Percentiles rank a stretch among this genome's conserved stretches.
phyloP scores from a whole-genome alignment of 1,139 yeast genomes.

The Kurtzmaniella natalensis region DNA sequence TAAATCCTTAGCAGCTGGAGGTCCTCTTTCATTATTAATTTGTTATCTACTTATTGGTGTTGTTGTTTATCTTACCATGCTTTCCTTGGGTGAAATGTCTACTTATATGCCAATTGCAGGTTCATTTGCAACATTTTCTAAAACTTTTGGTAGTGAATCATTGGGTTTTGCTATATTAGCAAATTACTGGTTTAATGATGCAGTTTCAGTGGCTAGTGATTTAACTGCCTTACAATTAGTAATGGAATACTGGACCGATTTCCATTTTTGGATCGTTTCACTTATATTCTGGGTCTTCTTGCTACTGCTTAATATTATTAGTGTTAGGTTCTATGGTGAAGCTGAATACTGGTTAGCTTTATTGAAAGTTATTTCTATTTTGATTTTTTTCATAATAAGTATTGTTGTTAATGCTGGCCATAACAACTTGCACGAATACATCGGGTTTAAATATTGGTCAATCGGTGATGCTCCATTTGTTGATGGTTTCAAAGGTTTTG shows the following conservation, averaged over 20 bases:
- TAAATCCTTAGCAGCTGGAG: conserved; percentile 54
- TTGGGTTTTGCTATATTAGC: conserved; percentile 59
- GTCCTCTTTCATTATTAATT: conserved; percentile 59
- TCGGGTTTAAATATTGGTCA: conserved; percentile 38
- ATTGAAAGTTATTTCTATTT: conserved; percentile 34
- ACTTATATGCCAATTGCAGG: conserved; percentile 61
- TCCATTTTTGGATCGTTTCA: conserved; percentile 55
- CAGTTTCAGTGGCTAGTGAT: conserved; percentile 58
- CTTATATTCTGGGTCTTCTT: conserved; percentile 57
- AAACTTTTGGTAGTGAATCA: conserved; percentile 57
- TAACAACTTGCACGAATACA: conserved; percentile 29
- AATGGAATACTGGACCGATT: conserved; percentile 57
- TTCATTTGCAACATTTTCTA: conserved; percentile 57
- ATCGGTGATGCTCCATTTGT: conserved; percentile 40
- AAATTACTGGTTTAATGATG: conserved; percentile 66
- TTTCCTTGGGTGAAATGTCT: conserved; percentile 62
- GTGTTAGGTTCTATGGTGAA: conserved; percentile 47
- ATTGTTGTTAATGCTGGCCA: conserved; percentile 35
- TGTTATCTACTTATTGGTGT: conserved; percentile 57
- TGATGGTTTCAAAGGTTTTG: conserved; percentile 37
- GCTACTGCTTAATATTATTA: conserved; percentile 47
- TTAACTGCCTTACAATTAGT: conserved; percentile 58
- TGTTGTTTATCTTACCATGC: conserved; percentile 56
- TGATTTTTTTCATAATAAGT: conserved; percentile 37
- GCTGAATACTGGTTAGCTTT: conserved; percentile 38